phyloP scores from a whole-genome alignment of 495 filamentous ascomycete genomes.

The Hypoxylon lienhwacheense region DNA sequence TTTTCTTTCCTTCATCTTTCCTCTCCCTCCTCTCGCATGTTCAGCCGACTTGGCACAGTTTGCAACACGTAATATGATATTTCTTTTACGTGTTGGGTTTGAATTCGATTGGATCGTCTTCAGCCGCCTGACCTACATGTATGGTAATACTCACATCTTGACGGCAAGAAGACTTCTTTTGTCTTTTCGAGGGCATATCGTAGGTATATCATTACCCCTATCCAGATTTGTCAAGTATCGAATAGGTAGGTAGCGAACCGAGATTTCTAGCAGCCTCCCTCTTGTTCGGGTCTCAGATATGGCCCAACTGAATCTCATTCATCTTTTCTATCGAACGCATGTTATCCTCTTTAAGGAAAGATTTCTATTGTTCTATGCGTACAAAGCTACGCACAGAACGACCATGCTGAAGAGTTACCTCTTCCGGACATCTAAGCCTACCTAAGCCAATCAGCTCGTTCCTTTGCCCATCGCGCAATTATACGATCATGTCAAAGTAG shows the following conservation, averaged over 20 bases:
- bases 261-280: no score
- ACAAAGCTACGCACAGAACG: no score
- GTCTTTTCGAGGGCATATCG: background rate
- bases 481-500: background rate
- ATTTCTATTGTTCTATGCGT: no score
- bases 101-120: slow-evolving; percentile 7
- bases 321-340: no score
- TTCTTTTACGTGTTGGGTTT: slow-evolving; percentile 26
- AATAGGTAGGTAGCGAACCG: slow-evolving; percentile 8
- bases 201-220: no score
- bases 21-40: no score
- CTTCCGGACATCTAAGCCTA: slow-evolving; percentile 9
- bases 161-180: slow-evolving; percentile 7
- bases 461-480: background rate
- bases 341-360: no score
- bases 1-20: no score
- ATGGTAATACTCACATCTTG: slow-evolving; percentile 1
- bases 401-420: slow-evolving; percentile 9
- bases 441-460: slow-evolving; percentile 22
- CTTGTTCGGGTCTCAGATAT: no score
- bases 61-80: slow-evolving; percentile 17
- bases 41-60: slow-evolving; percentile 39
- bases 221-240: no score
- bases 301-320: no score
- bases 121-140: no score